Base-by-base conservation (phyloP, 306 rosid genomes). In the Mucuna pruriens region DNA sequence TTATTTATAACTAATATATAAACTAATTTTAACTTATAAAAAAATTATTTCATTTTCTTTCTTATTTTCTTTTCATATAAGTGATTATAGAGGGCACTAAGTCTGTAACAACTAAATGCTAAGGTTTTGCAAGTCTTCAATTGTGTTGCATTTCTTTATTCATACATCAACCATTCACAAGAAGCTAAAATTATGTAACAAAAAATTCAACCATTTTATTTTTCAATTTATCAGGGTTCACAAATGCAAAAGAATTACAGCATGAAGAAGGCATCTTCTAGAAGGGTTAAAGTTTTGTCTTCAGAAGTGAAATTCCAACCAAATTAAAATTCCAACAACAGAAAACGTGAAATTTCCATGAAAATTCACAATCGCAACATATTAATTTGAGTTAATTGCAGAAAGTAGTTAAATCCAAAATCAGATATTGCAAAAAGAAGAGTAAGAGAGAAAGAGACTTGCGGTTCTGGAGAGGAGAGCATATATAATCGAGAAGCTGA, bases 401-500 rank as follows among this genome's bases (percentile, higher is more conserved):
- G 25, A 20, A 78, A 74, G 25, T 6, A 34, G 33, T 25, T 2
- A 2, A 86, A 71, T 52, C 38, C 2, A 34, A 79, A 81, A 74
- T 25, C 20, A 77, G 75, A 46, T n/a, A 17, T 4, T 29, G 17
- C 12, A 62, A 4, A 22, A 42, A 20, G n/a, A n/a, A n/a, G n/a
- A n/a, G n/a, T n/a, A n/a, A n/a, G 36, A 9, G 86, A 82, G 84
- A 63, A 51, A 90, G 87, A 76, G 34, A 95, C 99, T 86, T 89
- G 94, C 94, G 98, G 68, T 79, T 85, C 76, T 85, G 94, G 72
- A 92, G 31, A 33, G 48, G 39, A 86, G 84, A 84, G 88, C 94
- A 91, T 3, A 93, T 87, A 57, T 95, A 95, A 45, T 95, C 99
- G 77, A 89, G 84, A 79, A 95, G 88, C 90, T 95, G 99, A 68